Evolutionary conservation across 257 asterid genomes (phyloP), one percentile per base, ranked within the genome.

Genomic region (Forsythia viridissima): DNA sequence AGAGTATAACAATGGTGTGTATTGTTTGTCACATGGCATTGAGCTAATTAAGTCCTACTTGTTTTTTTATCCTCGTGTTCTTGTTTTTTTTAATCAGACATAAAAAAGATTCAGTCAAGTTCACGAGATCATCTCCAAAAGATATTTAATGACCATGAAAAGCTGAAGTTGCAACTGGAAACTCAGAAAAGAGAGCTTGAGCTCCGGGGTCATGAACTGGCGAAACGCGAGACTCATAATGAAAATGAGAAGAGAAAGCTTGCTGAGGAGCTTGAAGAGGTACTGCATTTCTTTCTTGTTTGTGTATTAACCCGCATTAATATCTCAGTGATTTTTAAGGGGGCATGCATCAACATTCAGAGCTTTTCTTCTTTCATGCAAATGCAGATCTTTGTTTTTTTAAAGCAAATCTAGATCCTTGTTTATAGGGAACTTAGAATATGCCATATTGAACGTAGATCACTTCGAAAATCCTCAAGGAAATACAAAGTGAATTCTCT

Each of bases 201-300:
- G 80, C 75, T 70, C 59, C 91, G 91, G 78, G 91, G 91, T 69
- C 84, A 84, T 75, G 96, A 88, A 80, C 84, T 96, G 85, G 89
- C 83, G 87, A 80, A 89, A 80, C 94, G 99, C 46, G 94, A 93
- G 81, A 86, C 92, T 41, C 91, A 87, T 81, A 93, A 92, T 76
- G 97, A 93, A 83, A 85, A 44, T 70, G 94, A 92, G 85, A 82
- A 94, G 80, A 87, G 84, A 83, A 91, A 86, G 79, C 92, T 96
- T 38, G 83, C 86, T 3, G 93, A 92, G 76, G 99, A 93, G 80
- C 87, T 88, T 78, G 93, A 91, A 84, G 86, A 91, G 98, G 98
- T 95, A 73, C 80, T 78, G 74, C 74, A 70, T 79, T 70, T 80
- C 76, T 74, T 81, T 82, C 52, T 79, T 46, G 41, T 38, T 38